phyloP scores from a whole-genome alignment of 2,329 filamentous ascomycete genomes.

The Phaeosphaeriaceae sp. region DNA sequence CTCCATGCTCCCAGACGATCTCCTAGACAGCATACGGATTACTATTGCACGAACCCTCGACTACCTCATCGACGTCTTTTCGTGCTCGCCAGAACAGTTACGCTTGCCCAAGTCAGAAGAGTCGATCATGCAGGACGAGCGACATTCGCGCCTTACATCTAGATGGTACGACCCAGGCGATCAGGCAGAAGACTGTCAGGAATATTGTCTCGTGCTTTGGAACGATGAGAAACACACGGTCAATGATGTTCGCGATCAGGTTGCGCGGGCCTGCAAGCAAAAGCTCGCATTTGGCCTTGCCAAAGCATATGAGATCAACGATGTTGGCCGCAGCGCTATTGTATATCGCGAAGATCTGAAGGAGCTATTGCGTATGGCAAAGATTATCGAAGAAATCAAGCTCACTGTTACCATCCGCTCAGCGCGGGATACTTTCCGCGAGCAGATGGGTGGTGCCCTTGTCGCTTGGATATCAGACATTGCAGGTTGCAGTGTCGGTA shows the following conservation, averaged over 20 bases:
- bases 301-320: conserved; percentile 87
- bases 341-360: conserved; percentile 76
- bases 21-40: conserved; percentile 79
- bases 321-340: conserved; percentile 84
- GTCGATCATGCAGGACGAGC: conserved; percentile 82
- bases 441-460: conserved; percentile 98
- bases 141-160: conserved; percentile 75
- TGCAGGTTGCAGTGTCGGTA: conserved; percentile 82
- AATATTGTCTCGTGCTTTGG: conserved; percentile 90
- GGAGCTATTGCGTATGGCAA: conserved; percentile 77
- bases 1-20: conserved; percentile 71
- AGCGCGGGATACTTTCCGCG: conserved; percentile 91
- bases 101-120: conserved; percentile 83
- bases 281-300: conserved; percentile 71
- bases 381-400: conserved; percentile 91
- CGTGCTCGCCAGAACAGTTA: conserved; percentile 95
- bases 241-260: conserved; percentile 86
- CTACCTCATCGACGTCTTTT: conserved; percentile 97
- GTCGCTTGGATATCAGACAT: conserved; percentile 97
- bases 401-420: conserved; percentile 95
- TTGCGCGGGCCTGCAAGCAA: conserved; percentile 85
- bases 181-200: conserved; percentile 67
- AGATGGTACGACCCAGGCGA: conserved; percentile 73
- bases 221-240: conserved; percentile 99
- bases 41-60: conserved; percentile 87